Base-by-base conservation (phyloP, 1,139 yeast genomes). In the Scheffersomyces titani region DNA sequence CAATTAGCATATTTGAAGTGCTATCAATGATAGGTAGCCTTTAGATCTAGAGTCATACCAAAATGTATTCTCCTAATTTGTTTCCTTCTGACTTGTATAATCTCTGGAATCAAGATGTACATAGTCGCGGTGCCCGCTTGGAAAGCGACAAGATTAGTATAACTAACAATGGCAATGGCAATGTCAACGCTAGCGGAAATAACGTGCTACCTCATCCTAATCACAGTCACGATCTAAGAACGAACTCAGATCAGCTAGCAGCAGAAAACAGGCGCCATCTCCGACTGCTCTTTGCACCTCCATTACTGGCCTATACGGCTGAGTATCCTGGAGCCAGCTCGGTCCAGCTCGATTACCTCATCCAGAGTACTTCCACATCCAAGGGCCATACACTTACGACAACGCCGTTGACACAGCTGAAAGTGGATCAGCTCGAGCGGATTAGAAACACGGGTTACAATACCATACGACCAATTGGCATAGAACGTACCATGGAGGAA, bases 401-500 rank as follows among this genome's bases (percentile, higher is more conserved):
- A 18, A 30, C 74, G 3, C 73, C 80, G 0, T 67, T 71, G 49
- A 67, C 69, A 0, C 83, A 77, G 55, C 64, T 72, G 51, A 75
- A 78, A 56, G 65, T 80, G 24, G 77, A 77, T 19, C 77, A 76
- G 53, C 66, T 85, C 56, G 77, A 74, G 49, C 71, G 71, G 9
- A 74, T 85, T 21, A 72, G 82, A 44, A 76, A 72, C 24, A 72
- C 78, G 49, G 91, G 91, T 0, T 82, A 80, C 64, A 63, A 73
- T 9, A 74, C 79, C 44, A 65, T 87, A 47, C 72, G 78, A 36
- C 90, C 90, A 0, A 71, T 84, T 44, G 91, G 90, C 0, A 63
- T 86, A 6, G 79, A 79, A 19, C 80, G 77, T 62, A 86, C 89
- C 3, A 77, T 85, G 84, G 81, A 77, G 47, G 80, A 81, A 54